A percentile compares a stretch with the other conserved stretches of the same genome.
Evolutionary conservation across 495 filamentous ascomycete species (phyloP).

Genomic region (Tuber aestivum): DNA sequence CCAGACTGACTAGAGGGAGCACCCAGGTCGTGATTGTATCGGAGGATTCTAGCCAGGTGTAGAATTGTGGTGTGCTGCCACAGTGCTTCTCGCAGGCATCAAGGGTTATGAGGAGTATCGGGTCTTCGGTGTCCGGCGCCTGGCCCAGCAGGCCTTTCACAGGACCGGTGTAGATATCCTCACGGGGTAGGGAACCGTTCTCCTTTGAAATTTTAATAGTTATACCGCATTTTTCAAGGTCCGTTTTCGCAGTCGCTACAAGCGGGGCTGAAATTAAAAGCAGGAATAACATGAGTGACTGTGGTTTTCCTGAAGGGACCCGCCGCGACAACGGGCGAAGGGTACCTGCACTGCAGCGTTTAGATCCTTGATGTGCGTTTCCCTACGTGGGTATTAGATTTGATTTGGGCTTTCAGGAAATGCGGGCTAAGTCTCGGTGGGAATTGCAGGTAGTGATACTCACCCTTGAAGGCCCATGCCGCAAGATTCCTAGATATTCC

Average conservation of each 20-base stretch:
- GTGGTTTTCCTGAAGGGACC: background rate
- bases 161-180: background rate
- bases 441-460: too few relatives aligned
- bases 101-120: background rate
- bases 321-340: too few relatives aligned
- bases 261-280: background rate
- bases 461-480: too few relatives aligned
- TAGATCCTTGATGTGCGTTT: too few relatives aligned
- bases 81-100: background rate
- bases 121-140: background rate
- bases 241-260: background rate
- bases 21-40: conserved; percentile 49
- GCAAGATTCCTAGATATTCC: too few relatives aligned
- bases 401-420: too few relatives aligned
- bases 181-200: background rate
- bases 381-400: too few relatives aligned
- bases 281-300: background rate
- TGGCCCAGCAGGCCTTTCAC: background rate
- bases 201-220: background rate
- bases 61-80: background rate
- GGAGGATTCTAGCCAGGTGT: conserved; percentile 42
- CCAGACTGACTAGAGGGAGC: conserved; percentile 46
- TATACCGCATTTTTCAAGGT: background rate
- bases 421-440: too few relatives aligned
- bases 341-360: too few relatives aligned